Evolutionary conservation across 495 filamentous ascomycete species (phyloP).

Genomic region (Podospora pseudocomata): DNA sequence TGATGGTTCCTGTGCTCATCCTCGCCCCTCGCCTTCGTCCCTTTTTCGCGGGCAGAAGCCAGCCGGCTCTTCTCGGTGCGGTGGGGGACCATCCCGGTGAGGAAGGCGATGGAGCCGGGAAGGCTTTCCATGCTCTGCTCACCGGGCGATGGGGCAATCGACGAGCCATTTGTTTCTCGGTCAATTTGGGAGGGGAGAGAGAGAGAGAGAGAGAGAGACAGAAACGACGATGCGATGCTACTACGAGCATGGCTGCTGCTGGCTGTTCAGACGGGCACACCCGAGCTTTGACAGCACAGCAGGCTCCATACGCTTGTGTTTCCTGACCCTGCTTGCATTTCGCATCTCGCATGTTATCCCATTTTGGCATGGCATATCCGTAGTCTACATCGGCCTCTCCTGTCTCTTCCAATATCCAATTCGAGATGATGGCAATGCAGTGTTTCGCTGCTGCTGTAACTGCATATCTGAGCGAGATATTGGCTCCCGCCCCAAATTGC

Average conservation of each 20-base stretch:
- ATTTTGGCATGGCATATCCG: neutral
- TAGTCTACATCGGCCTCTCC: neutral
- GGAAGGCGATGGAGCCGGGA: conserved; percentile 13
- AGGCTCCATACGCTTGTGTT: conserved; percentile 3
- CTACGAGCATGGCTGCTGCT: neutral
- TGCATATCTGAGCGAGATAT: neutral
- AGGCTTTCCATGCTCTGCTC: conserved; percentile 7
- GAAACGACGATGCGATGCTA: neutral
- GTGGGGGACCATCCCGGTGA: conserved; percentile 15
- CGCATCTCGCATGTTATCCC: neutral
- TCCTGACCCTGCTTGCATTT: conserved; percentile 4
- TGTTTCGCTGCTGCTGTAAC: neutral
- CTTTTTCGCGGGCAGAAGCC: conserved; percentile 15
- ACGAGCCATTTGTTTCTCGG: conserved; percentile 22
- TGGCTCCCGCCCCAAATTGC: neutral
- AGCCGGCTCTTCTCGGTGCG: conserved; percentile 10
- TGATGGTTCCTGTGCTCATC: neutral
- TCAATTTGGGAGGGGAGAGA: conserved; percentile 8
- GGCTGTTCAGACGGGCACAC: neutral
- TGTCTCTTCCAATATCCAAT: neutral
- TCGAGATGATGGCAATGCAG: neutral
- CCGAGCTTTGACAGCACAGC: conserved; percentile 10
- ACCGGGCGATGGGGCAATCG: conserved; percentile 17
- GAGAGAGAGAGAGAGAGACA: no score
- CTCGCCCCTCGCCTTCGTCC: conserved; percentile 16